Conservation (phyloP, 768 basidiomycete species). For the Russula emetica region DNA sequence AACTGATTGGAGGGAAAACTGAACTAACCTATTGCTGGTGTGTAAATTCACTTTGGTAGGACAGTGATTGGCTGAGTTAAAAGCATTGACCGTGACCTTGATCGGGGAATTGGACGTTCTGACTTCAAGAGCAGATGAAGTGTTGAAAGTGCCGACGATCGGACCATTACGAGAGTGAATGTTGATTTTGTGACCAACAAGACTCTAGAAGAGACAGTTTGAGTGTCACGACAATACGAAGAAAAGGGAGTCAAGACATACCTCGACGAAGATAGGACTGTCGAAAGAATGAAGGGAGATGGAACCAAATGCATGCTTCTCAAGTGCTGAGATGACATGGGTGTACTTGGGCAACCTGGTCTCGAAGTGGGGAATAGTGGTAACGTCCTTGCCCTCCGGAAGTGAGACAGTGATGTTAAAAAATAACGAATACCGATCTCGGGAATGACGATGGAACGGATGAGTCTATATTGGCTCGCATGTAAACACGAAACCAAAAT, state of each 20-base stretch:
- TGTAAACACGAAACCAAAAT: not conserved
- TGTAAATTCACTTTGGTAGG: slow-evolving; percentile 8
- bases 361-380: slow-evolving; percentile 9
- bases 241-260: not conserved
- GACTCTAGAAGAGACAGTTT: not conserved
- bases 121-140: slow-evolving; percentile 1
- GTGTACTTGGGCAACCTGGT: slow-evolving; percentile 17
- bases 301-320: slow-evolving; percentile 14
- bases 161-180: slow-evolving; percentile 11
- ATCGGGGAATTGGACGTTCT: slow-evolving; percentile 16
- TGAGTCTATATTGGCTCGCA: slow-evolving; percentile 4
- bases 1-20: not conserved
- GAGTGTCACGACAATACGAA: not conserved
- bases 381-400: slow-evolving; percentile 10
- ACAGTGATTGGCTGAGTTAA: not conserved
- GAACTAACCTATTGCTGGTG: slow-evolving; percentile 21
- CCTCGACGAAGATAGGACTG: not conserved
- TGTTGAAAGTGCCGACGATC: slow-evolving; percentile 20
- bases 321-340: slow-evolving; percentile 3
- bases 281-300: slow-evolving; percentile 5
- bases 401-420: slow-evolving; percentile 19
- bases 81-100: slow-evolving; percentile 15
- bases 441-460: not conserved
- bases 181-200: slow-evolving; percentile 10
- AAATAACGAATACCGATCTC: not conserved